Evolutionary conservation across 495 filamentous ascomycete genomes (phyloP).

Genomic region (Bacidia rubella): DNA sequence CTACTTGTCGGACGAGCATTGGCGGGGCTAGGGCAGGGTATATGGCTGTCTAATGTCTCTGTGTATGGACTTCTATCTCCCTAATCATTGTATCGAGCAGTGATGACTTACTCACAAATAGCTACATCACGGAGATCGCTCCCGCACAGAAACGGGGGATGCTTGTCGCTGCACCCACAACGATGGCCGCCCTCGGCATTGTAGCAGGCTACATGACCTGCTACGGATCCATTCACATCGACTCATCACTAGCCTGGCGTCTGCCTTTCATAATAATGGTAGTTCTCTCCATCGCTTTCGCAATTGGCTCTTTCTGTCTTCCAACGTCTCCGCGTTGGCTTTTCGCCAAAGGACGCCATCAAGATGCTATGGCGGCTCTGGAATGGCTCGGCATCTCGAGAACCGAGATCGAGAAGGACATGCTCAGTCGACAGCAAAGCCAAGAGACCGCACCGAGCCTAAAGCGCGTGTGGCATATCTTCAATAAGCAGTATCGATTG

Average conservation of each 20-base stretch:
- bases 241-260: slow-evolving; percentile 44
- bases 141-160: slow-evolving; percentile 37
- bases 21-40: slow-evolving; percentile 44
- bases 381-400: slow-evolving; percentile 35
- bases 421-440: not conserved
- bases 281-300: slow-evolving; percentile 24
- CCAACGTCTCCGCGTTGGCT: slow-evolving; percentile 39
- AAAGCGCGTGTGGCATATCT: slow-evolving; percentile 10
- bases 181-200: slow-evolving; percentile 38
- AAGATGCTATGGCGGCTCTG: slow-evolving; percentile 26
- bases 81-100: not conserved
- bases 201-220: slow-evolving; percentile 47
- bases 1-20: slow-evolving; percentile 41
- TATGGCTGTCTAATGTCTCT: slow-evolving; percentile 42
- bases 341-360: slow-evolving; percentile 25
- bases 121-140: slow-evolving; percentile 49
- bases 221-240: slow-evolving; percentile 39
- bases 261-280: slow-evolving; percentile 29
- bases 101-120: slow-evolving; percentile 2
- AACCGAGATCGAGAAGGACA: slow-evolving; percentile 36
- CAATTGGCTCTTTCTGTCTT: slow-evolving; percentile 26
- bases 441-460: not conserved
- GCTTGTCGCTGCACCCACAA: slow-evolving; percentile 41
- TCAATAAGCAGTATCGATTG: slow-evolving; percentile 22
- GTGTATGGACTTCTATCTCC: slow-evolving; percentile 21